Conservation (phyloP, 345 rosid species). For the Stellera chamaejasme region DNA sequence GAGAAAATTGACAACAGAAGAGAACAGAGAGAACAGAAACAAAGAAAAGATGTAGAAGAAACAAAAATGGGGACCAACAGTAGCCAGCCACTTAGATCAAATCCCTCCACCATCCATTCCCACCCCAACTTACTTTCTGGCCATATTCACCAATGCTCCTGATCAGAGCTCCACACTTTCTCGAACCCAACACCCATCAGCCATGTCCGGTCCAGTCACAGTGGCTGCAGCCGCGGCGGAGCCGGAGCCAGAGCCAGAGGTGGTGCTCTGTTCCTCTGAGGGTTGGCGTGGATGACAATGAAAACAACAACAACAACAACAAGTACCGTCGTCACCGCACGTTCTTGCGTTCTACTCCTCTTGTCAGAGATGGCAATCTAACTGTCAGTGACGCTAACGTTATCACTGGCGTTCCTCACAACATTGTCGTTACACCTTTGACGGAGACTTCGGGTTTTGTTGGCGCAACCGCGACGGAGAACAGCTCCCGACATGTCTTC, state of each 20-base stretch:
- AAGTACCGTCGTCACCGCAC: slow-evolving; percentile 28
- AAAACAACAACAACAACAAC: neutral
- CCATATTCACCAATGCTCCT: neutral
- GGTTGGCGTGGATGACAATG: too few relatives aligned
- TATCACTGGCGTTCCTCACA: slow-evolving; percentile 33
- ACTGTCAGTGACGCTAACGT: slow-evolving; percentile 22
- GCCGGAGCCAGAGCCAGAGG: slow-evolving; percentile 4
- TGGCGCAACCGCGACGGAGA: slow-evolving; percentile 33
- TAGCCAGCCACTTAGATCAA: neutral
- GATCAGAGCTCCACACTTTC: slow-evolving; percentile 6
- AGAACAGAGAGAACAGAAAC: neutral
- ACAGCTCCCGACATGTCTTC: slow-evolving; percentile 36
- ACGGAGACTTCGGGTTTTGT: slow-evolving; percentile 32
- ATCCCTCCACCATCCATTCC: slow-evolving; percentile 10
- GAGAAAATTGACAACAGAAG: slow-evolving; percentile 15
- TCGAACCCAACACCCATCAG: slow-evolving; percentile 3
- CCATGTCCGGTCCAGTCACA: slow-evolving; percentile 5
- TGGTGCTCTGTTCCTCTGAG: slow-evolving; percentile 4
- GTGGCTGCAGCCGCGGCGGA: slow-evolving; percentile 1
- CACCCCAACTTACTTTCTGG: neutral
- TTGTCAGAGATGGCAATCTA: slow-evolving; percentile 31
- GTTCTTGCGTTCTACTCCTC: slow-evolving; percentile 30
- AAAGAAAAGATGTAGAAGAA: neutral
- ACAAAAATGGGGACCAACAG: slow-evolving; percentile 8
- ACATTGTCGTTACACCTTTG: slow-evolving; percentile 30